A percentile compares a stretch with the other conserved stretches of the same genome.
phyloP scores from a whole-genome alignment of 306 rosid genomes.

The Acacia acuminata region DNA sequence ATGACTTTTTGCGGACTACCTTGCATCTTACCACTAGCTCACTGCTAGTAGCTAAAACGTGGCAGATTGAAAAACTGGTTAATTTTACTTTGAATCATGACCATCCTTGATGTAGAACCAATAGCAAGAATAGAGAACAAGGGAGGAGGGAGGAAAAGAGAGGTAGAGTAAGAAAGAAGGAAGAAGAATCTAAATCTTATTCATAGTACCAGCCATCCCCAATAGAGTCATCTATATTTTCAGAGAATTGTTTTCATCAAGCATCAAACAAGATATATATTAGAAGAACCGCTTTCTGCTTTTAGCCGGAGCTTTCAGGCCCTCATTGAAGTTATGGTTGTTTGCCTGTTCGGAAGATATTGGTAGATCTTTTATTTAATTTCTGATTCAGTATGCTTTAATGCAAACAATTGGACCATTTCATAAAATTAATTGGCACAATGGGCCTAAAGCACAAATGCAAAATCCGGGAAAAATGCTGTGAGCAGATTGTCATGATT shows the following conservation, averaged over 20 bases:
- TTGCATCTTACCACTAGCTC: background rate
- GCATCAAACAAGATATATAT: conserved; percentile 8
- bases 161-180: background rate
- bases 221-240: background rate
- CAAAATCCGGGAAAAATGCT: background rate
- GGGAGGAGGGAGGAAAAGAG: background rate
- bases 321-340: conserved; percentile 3
- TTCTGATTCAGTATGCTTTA: background rate
- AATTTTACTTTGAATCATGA: background rate
- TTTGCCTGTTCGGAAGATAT: background rate
- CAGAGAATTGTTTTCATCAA: background rate
- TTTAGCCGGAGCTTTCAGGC: conserved; percentile 9
- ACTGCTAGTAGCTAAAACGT: background rate
- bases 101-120: background rate
- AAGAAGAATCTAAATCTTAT: background rate
- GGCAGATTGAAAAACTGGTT: background rate
- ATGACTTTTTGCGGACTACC: background rate
- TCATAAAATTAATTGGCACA: background rate
- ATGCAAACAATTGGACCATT: background rate
- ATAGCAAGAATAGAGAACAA: background rate
- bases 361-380: conserved; percentile 9
- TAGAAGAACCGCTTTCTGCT: background rate
- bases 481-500: background rate
- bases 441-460: conserved; percentile 12
- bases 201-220: background rate